phyloP scores from a whole-genome alignment of 129 eudicot genomes.

The Sambucus nigra region DNA sequence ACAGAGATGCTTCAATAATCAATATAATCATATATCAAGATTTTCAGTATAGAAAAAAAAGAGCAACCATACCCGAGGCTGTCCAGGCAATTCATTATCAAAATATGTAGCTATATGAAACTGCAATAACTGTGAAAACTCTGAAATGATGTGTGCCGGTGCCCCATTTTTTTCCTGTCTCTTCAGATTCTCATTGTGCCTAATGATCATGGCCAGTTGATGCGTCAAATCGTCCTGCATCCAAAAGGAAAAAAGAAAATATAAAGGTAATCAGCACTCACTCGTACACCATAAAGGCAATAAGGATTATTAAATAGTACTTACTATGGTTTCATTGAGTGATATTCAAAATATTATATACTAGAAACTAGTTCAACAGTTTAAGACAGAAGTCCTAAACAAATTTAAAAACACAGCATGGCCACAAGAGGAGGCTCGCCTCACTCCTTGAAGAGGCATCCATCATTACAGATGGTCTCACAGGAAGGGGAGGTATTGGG shows the following conservation, averaged over 20 bases:
- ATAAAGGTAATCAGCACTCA: background rate
- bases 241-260: background rate
- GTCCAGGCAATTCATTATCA: conserved; percentile 53
- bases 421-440: conserved; percentile 18
- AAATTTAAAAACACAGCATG: background rate
- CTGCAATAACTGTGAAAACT: conserved; percentile 50
- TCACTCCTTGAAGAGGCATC: conserved; percentile 51
- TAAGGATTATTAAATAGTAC: background rate
- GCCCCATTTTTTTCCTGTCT: conserved; percentile 58
- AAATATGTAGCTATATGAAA: conserved; percentile 52
- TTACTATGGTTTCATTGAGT: background rate
- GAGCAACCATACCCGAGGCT: conserved; percentile 33
- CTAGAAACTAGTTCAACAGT: background rate
- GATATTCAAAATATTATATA: background rate
- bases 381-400: background rate
- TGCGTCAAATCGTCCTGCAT: conserved; percentile 57
- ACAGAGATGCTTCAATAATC: background rate
- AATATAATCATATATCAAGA: too few relatives aligned
- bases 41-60: background rate
- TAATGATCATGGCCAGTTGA: conserved; percentile 52
- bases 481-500: conserved; percentile 57
- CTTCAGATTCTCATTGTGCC: conserved; percentile 50
- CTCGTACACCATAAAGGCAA: background rate
- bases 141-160: conserved; percentile 55
- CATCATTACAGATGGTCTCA: conserved; percentile 61